These are phyloP conservation scores for Coemansia sp. DNA, from an alignment of 192 early-diverging fungal genomes.

Conservation along the genomic window DNA sequence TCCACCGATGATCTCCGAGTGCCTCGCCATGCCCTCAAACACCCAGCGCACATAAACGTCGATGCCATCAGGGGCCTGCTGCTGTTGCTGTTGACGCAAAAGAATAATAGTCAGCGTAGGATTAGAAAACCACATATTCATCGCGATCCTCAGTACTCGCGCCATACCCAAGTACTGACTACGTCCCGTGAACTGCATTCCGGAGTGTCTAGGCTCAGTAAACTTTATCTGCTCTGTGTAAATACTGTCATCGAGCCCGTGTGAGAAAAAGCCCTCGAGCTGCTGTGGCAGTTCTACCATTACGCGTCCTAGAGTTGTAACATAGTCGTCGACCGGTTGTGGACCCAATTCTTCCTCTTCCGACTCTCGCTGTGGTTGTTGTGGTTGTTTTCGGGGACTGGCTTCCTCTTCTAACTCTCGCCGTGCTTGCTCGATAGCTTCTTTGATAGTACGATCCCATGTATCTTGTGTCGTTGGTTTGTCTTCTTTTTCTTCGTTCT, in stretches of 20 bases:
- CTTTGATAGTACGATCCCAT: slow-evolving; percentile 44
- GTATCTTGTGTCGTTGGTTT: slow-evolving; percentile 1
- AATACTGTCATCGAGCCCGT: slow-evolving; percentile 23
- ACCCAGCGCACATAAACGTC: slow-evolving; percentile 52
- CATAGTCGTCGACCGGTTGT: slow-evolving; percentile 17
- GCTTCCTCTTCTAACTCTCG: slow-evolving; percentile 19
- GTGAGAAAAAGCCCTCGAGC: slow-evolving; percentile 41
- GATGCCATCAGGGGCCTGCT: neutral
- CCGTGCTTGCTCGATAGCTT: slow-evolving; percentile 48
- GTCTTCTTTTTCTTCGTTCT: neutral
- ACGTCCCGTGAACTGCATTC: slow-evolving; percentile 25
- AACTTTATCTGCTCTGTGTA: slow-evolving; percentile 33
- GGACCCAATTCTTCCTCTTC: neutral
- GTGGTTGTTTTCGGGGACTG: neutral
- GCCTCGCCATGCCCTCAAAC: slow-evolving; percentile 50
- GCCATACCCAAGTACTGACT: slow-evolving; percentile 40
- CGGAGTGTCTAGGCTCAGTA: slow-evolving; percentile 39
- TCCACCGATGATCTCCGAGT: slow-evolving; percentile 33
- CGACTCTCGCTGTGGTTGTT: neutral
- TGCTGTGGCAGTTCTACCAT: slow-evolving; percentile 47
- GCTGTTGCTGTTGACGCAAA: slow-evolving; percentile 35
- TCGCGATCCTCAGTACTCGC: slow-evolving; percentile 35
- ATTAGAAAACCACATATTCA: slow-evolving; percentile 33
- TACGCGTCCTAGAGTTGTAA: slow-evolving; percentile 39
- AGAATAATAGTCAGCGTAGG: slow-evolving; percentile 26